These are phyloP conservation scores for Ulota crispa DNA, from an alignment of 225 moss, liverwort and hornwort species.

Conservation along the genomic window DNA sequence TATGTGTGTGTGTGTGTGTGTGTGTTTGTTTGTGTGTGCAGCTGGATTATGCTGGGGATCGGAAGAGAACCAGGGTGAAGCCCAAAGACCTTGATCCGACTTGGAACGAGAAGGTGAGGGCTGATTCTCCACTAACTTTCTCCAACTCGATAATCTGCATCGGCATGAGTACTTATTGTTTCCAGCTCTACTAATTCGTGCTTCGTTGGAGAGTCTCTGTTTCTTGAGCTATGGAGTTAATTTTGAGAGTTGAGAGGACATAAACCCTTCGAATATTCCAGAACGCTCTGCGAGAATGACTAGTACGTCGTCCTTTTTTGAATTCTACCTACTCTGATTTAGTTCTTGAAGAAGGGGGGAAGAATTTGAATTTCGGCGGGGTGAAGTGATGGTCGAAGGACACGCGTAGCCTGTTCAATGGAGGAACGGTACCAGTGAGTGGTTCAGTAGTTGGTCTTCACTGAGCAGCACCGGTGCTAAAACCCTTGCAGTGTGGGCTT, in stretches of 20 bases:
- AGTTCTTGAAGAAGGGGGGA: background rate
- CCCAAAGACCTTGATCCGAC: constrained; percentile 64
- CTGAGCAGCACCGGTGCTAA: background rate
- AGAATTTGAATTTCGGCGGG: background rate
- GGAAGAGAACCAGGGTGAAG: constrained; percentile 68
- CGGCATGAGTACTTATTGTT: background rate
- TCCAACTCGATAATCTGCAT: background rate
- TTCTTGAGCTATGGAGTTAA: background rate
- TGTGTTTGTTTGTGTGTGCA: constrained; percentile 16
- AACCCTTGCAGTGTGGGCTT: background rate
- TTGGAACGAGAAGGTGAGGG: constrained; percentile 72
- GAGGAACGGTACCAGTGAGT: background rate
- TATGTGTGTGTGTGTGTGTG: background rate
- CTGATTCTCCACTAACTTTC: background rate
- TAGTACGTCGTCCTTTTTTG: background rate
- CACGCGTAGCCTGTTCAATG: background rate
- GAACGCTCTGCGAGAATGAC: background rate
- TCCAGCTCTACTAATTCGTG: background rate
- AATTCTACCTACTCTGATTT: background rate
- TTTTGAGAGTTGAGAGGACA: background rate
- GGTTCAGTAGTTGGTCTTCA: background rate
- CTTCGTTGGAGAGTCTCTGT: background rate
- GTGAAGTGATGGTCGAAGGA: background rate
- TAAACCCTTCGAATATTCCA: background rate
- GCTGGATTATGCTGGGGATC: constrained; percentile 77